phyloP scores from a whole-genome alignment of 345 rosid genomes.

The Citrus maxima region DNA sequence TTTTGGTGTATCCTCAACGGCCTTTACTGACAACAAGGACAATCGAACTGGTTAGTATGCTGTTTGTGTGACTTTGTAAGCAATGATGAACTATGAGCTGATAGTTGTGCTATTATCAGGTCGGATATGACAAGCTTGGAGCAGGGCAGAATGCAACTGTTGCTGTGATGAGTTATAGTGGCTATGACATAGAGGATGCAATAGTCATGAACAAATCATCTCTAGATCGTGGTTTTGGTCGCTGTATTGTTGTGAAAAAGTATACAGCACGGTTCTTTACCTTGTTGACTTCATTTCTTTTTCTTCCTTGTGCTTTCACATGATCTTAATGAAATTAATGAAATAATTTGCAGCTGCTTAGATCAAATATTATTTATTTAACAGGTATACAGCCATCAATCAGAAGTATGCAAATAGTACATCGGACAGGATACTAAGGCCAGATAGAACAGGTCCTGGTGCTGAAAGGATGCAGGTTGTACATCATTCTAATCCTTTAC shows the following conservation, averaged over 20 bases:
- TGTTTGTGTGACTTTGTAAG: background rate
- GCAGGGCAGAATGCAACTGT: constrained; percentile 99
- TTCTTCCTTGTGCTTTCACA: background rate
- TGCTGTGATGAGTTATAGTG: constrained; percentile 94
- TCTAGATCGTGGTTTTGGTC: constrained; percentile 97
- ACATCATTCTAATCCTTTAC: background rate
- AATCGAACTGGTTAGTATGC: constrained; percentile 75
- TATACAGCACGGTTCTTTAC: constrained; percentile 21
- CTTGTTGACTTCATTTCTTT: background rate
- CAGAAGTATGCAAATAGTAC: constrained; percentile 49
- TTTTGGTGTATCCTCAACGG: constrained; percentile 90
- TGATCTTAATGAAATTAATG: background rate
- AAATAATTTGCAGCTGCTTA: background rate
- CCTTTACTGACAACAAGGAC: constrained; percentile 92
- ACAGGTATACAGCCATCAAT: constrained; percentile 46
- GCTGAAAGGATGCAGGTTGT: constrained; percentile 78
- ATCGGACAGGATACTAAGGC: constrained; percentile 64
- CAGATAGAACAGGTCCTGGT: constrained; percentile 54
- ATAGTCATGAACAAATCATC: constrained; percentile 97
- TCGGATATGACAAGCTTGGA: constrained; percentile 95
- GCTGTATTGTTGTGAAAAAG: constrained; percentile 94
- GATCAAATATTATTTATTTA: constrained; percentile 13
- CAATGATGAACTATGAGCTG: constrained; percentile 12
- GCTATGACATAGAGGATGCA: constrained; percentile 98
- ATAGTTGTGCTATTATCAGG: constrained; percentile 46